Evolutionary conservation across 202 grass and related monocot species (phyloP), one percentile per base, ranked within the genome.

Genomic region (Bolboschoenoplectus hybrid): DNA sequence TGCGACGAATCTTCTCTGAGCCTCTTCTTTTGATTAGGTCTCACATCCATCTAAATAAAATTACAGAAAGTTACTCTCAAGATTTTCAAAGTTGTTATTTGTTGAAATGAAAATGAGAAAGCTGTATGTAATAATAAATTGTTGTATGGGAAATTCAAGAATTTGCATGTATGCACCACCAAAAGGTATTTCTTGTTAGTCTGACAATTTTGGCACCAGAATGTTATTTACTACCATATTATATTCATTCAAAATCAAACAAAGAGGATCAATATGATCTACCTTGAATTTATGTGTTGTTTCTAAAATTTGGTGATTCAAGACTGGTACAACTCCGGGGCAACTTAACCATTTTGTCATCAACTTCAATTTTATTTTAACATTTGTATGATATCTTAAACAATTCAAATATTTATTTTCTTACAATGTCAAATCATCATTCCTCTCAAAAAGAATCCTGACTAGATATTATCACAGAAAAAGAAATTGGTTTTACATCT

Each of bases 21-120:
- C 26, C 74, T 78, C 34, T 78, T 78, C 13, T 35, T 78, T 39
- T n/a, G 51, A 40, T 78, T 78, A 57, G 74, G 32, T 78, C 34
- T 16, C 52, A 40, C 14, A 39, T 41, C 34, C 6, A 9, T 58
- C 74, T 78, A 56, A 78, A 78, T 78, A 40, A 78, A 39, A 55
- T 57, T 78, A 38, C 34, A 14, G 2, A 34, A 75, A 39, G 6
- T 47, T 47, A 72, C 40, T 44, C 2, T 5, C 40, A 71, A 68
- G 12, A 69, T 17, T 69, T 44, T n/a, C 38, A 72, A 9, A 4
- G 43, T 47, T 47, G 39, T 19, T 67, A 67, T 67, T 26, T 26
- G 26, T 67, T 67, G 26, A 67, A 67, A 67, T 32, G 36, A 67
- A 67, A 67, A 13, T 40, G 36, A 67, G 13, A 70, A 43, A 44